A percentile compares a stretch with the other conserved stretches of the same genome.
Conservation (phyloP, 345 rosid genomes). For the Dipteronia dyeriana region DNA sequence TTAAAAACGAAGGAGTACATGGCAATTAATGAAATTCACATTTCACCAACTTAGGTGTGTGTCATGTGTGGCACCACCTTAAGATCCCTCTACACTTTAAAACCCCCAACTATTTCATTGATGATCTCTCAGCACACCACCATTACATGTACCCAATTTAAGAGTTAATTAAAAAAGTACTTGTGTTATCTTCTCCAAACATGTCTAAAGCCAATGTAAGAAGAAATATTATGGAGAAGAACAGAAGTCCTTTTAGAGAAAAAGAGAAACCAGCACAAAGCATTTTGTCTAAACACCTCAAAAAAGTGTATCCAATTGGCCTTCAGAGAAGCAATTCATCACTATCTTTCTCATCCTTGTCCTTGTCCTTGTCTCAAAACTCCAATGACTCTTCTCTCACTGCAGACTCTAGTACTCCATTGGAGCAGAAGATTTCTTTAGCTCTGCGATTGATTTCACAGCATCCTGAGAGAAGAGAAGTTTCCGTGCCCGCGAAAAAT, state of each 20-base stretch:
- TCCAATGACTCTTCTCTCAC: conserved; percentile 77
- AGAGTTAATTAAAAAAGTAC: not conserved
- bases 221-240: conserved; percentile 46
- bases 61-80: not conserved
- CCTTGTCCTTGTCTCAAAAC: conserved; percentile 82
- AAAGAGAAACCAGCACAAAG: conserved; percentile 43
- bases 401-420: conserved; percentile 45
- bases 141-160: conserved; percentile 23
- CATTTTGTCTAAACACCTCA: conserved; percentile 63
- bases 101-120: conserved; percentile 21
- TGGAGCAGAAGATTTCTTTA: conserved; percentile 60
- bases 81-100: not conserved
- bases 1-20: conserved; percentile 36
- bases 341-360: conserved; percentile 71
- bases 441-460: conserved; percentile 68
- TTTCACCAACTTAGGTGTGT: conserved; percentile 58
- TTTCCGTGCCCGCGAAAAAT: conserved; percentile 28
- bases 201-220: conserved; percentile 43
- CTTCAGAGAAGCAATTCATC: conserved; percentile 75
- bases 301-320: conserved; percentile 80
- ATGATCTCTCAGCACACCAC: conserved; percentile 3
- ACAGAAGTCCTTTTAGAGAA: conserved; percentile 26
- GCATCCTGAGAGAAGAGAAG: conserved; percentile 45
- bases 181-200: conserved; percentile 16
- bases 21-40: conserved; percentile 50